These are phyloP conservation scores for Kurtzmaniella cleridarum DNA, from an alignment of 805 yeast species.

Conservation along the genomic window DNA sequence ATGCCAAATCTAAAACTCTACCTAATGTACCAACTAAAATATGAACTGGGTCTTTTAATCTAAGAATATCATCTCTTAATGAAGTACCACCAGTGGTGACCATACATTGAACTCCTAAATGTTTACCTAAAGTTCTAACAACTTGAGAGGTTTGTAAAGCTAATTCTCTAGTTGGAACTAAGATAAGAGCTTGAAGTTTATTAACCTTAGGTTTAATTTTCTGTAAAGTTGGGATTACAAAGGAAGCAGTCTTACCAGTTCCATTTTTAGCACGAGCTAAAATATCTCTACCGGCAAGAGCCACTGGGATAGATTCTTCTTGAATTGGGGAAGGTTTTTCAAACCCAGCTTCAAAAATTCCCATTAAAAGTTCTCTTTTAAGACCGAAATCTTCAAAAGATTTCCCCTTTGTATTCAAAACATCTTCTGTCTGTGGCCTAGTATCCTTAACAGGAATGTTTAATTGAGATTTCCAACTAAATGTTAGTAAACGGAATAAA, in stretches of 20 bases:
- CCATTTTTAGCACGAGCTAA: slow-evolving; percentile 98
- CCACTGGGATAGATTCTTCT: slow-evolving; percentile 94
- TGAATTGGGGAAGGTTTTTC: slow-evolving; percentile 98
- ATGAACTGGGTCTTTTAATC: slow-evolving; percentile 91
- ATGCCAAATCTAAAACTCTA: slow-evolving; percentile 89
- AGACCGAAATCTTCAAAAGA: slow-evolving; percentile 88
- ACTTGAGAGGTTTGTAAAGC: slow-evolving; percentile 98
- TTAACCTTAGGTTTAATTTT: slow-evolving; percentile 77
- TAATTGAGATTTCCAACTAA: slow-evolving; percentile 64
- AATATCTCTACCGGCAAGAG: slow-evolving; percentile 91
- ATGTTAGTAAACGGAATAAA: neutral
- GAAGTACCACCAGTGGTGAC: slow-evolving; percentile 98
- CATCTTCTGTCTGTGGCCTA: slow-evolving; percentile 98
- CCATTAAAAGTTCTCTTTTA: slow-evolving; percentile 93
- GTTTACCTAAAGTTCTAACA: slow-evolving; percentile 91
- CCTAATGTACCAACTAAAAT: slow-evolving; percentile 97
- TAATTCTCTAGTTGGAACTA: slow-evolving; percentile 96
- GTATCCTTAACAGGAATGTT: slow-evolving; percentile 79
- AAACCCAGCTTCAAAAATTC: slow-evolving; percentile 97
- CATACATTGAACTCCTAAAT: slow-evolving; percentile 89
- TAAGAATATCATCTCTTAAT: slow-evolving; percentile 86
- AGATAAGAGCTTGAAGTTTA: slow-evolving; percentile 85
- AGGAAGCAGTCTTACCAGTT: slow-evolving; percentile 98
- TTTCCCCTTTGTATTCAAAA: slow-evolving; percentile 82
- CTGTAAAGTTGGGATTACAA: slow-evolving; percentile 89